Conservation (phyloP, 1,139 yeast genomes). For the Cylindricascospora bacillispora region DNA sequence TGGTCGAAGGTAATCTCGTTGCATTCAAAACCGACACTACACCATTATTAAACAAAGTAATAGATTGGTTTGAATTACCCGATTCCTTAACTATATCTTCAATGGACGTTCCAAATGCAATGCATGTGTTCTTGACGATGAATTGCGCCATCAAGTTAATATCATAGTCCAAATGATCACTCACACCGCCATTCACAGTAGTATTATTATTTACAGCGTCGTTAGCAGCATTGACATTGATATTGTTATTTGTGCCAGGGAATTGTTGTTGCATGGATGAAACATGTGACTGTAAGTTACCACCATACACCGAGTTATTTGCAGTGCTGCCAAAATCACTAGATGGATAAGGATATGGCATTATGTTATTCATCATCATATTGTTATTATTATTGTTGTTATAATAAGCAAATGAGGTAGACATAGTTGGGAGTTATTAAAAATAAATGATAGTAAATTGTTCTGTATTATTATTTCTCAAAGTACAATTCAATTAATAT, state of each 20-base stretch:
- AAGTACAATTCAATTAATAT: too few species aligned
- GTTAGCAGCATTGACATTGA: conserved; percentile 4
- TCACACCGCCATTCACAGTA: conserved; percentile 55
- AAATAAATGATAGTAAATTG: too few species aligned
- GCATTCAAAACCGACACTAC: conserved; percentile 66
- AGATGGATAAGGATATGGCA: too few species aligned
- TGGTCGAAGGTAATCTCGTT: conserved; percentile 77
- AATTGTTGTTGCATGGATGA: too few species aligned
- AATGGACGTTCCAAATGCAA: conserved; percentile 43
- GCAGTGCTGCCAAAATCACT: too few species aligned
- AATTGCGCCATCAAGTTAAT: conserved; percentile 66
- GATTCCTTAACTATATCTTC: conserved; percentile 8
- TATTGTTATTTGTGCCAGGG: conserved; percentile 1
- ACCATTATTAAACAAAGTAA: conserved; percentile 45
- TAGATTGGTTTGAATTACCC: conserved; percentile 25
- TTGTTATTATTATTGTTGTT: too few species aligned
- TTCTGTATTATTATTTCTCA: too few species aligned
- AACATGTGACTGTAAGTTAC: too few species aligned
- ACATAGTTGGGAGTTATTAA: too few species aligned
- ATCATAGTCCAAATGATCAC: conserved; percentile 68
- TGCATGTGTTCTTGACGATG: conserved; percentile 37
- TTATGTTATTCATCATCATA: too few species aligned
- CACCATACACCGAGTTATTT: too few species aligned
- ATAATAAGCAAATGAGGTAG: too few species aligned
- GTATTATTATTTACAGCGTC: conserved; percentile 14